Base-by-base conservation (phyloP, 768 basidiomycete species). In the Hygrophorus pudorinus region DNA sequence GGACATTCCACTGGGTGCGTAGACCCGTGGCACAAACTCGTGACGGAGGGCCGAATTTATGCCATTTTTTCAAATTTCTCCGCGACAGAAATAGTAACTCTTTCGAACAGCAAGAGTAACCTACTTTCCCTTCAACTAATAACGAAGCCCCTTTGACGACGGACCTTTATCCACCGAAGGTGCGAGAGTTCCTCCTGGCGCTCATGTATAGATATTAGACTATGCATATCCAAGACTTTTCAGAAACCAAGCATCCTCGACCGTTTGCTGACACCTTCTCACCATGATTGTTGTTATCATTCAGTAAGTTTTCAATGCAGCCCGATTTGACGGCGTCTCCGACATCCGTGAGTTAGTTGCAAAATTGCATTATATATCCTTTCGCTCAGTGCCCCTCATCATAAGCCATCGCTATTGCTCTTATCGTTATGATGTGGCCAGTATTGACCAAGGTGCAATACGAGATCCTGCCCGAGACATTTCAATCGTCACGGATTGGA, bases 351-450 rank as follows among this genome's bases (percentile, higher is more conserved):
- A 64, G 85, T 73, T 8, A 24, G 3, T 7, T 3, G 24, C 7
- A 3, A 24, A 24, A 24, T n/a, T n/a, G n/a, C n/a, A 24, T 9
- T 1, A 37, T 7, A 28, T 30, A 18, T 11, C 42, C 14, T 6
- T 8, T 29, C n/a, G 27, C 7, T n/a, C 16, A 43, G n/a, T n/a
- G n/a, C n/a, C n/a, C n/a, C 29, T 12, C 13, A 28, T 20, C 8
- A 11, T 16, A 48, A 90, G 87, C 86, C 1, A 85, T 90, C 37
- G 81, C 81, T 11, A 68, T 89, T 33, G 89, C 86, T 1, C 73
- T 91, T 28, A 74, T 90, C 13, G 65, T 89, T 41, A 91, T 91
- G 72, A 90, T 90, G 83, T 88, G 85, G 83, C 88, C 86, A 2
- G 73, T 81, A 30, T 71, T 82, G 42, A 77, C 79, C 38, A 81